Base-by-base conservation (phyloP, 306 rosid species). In the Prunus mume region DNA sequence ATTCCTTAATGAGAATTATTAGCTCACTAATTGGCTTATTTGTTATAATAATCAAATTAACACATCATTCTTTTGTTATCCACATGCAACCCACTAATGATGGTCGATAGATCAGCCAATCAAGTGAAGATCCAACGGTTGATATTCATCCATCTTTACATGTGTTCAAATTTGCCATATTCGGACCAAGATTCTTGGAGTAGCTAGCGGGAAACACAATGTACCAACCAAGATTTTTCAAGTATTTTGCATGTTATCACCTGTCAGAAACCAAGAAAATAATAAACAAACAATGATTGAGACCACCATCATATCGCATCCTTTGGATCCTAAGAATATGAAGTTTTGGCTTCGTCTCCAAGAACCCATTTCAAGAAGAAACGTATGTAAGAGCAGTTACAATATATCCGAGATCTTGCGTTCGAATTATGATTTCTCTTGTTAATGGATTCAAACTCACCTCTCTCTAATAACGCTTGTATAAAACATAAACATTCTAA, bases 251-350 rank as follows among this genome's bases (percentile, higher is more conserved):
- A 76, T 77, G 79, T 79, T 76, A 55, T 79, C 71, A 30, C 75
- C 79, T 80, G 84, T 76, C 71, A 73, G 76, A 77, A 68, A 73
- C 65, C 65, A 15, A 55, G 62, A 82, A 72, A 78, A 80, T 85
- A 80, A 79, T 86, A 82, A 84, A 71, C 81, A 72, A 71, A 79
- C 87, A 83, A 86, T 85, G 86, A 88, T 90, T 85, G 87, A 76
- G 82, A 68, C 78, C 82, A 76, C 86, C 75, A 76, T 56, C 69
- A 54, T 32, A 78, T 78, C 66, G 11, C 12, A 25, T 60, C 38
- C 78, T 74, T 81, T 60, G 91, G 90, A 84, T 88, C 88, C 85
- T 62, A 82, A 78, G 78, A 56, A 65, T 38, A 13, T 6, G 24
- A 57, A 38, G 8, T 25, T 72, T 78, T 79, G 67, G 51, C 86